Base-by-base conservation (phyloP, 352 stramenopile species). In the Globisporangium recalcitrans region DNA sequence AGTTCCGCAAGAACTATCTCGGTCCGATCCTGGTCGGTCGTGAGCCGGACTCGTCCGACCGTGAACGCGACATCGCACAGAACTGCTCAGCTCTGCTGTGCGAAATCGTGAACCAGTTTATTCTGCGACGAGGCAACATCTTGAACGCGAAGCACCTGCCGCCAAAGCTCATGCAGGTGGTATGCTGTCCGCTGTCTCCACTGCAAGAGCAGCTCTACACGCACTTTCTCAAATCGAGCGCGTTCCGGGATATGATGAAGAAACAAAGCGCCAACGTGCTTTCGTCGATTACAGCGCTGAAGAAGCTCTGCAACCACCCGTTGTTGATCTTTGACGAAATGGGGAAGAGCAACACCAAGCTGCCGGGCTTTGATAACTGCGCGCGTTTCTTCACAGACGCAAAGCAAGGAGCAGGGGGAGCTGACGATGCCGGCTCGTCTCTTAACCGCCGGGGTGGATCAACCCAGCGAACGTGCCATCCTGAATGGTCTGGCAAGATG, bases 241-340 rank as follows among this genome's bases (percentile, higher is more conserved):
- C 94, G 21, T 98, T 97, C 68, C 85, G 91, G 29, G 91, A 98
- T 73, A 97, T 99, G 65, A 96, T 98, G 70, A 88, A 97, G 48
- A 93, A 92, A 49, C 96, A 98, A 59, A 97, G 97, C 75, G 74
- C 78, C 1, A 94, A 93, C 38, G 85, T 95, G 2, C 52, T 96
- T 53, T 86, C 85, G 8, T 94, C 87, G 3, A 96, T 96, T 57
- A 96, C 87, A 11, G 87, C 97, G 63, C 66, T 98, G 14, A 98
- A 98, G 80, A 98, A 99, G 71, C 70, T 99, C 5, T 99, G 96
- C 79, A 99, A 99, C 70, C 97, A 99, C 58, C 97, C 97, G 16
- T 87, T 95, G 44, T 71, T 99, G 6, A 93, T 99, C 64, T 91
- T 94, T 58, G 84, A 96, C 51, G 84, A 94, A 62, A 84, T 77